A percentile compares a stretch with the other conserved stretches of the same genome.
phyloP scores from a whole-genome alignment of 2,329 filamentous ascomycete species.

The Myriosclerotinia scirpicola region DNA sequence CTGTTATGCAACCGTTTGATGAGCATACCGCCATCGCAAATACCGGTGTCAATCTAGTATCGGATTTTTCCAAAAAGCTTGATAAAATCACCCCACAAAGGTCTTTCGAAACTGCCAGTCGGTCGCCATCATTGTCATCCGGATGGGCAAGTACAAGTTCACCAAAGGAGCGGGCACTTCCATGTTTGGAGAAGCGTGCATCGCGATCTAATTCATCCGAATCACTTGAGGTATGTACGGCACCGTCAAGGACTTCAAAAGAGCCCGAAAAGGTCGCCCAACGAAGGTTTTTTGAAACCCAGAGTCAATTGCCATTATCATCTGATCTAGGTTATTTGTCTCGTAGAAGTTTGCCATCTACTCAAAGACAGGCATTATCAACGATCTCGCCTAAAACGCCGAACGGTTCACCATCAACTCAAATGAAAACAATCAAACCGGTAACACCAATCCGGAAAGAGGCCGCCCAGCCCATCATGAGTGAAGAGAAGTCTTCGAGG shows the following conservation, averaged over 20 bases:
- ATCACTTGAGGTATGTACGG: not conserved
- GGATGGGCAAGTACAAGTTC: not conserved
- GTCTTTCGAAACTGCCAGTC: not conserved
- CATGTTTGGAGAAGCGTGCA: too few relatives aligned
- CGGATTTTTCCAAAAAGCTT: not conserved
- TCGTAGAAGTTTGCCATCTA: not conserved
- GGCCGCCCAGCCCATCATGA: not conserved
- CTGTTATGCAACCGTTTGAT: not conserved
- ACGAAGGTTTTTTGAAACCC: slow-evolving; percentile 22
- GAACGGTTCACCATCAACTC: not conserved
- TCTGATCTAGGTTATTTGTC: not conserved
- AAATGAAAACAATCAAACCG: not conserved
- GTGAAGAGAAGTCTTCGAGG: not conserved
- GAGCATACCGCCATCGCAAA: not conserved
- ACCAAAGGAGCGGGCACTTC: not conserved
- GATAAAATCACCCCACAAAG: not conserved
- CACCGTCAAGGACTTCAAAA: not conserved
- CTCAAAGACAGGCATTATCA: not conserved
- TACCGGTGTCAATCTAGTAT: not conserved
- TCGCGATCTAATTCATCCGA: not conserved
- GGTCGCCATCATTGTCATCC: not conserved
- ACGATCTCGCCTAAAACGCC: not conserved
- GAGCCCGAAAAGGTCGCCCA: not conserved
- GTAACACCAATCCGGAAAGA: not conserved
- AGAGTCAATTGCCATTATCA: slow-evolving; percentile 10